Percentiles rank a stretch among this genome's conserved stretches.
Evolutionary conservation across 495 filamentous ascomycete species (phyloP).

Genomic region (Xylona heveae): DNA sequence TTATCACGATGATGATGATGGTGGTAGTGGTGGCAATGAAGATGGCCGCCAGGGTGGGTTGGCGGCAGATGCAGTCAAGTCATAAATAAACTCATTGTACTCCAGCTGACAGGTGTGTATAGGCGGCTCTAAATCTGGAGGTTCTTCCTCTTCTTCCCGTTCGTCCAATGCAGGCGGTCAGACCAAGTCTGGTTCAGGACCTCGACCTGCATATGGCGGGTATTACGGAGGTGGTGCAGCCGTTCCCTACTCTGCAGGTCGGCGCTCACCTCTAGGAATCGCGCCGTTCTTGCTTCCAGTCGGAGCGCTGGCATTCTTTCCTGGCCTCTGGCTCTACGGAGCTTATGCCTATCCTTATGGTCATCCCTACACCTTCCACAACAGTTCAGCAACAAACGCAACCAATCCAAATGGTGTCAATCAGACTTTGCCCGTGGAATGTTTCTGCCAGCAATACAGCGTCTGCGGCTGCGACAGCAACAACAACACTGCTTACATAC

Average conservation of each 20-base stretch:
- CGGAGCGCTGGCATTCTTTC: conserved; percentile 33
- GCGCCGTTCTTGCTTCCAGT: conserved; percentile 33
- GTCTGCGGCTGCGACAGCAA: conserved; percentile 77
- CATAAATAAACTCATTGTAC: too few species aligned
- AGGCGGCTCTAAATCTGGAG: too few species aligned
- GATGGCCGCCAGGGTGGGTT: too few species aligned
- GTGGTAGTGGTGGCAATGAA: too few species aligned
- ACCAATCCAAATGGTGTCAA: conserved; percentile 26
- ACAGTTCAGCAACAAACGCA: conserved; percentile 16
- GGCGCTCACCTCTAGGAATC: conserved; percentile 30
- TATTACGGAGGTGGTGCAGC: conserved; percentile 65
- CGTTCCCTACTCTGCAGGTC: conserved; percentile 45
- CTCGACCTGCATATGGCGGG: conserved; percentile 35
- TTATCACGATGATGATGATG: too few species aligned
- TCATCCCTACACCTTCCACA: conserved; percentile 39
- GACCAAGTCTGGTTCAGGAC: conserved; percentile 43
- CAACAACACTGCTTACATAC: conserved; percentile 30
- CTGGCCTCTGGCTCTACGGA: conserved; percentile 39
- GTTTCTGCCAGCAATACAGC: conserved; percentile 46
- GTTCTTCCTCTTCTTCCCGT: too few species aligned
- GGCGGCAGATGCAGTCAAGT: too few species aligned
- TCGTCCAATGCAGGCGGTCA: conserved; percentile 36
- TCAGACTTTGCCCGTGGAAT: conserved; percentile 48
- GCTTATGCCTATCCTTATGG: conserved; percentile 38
- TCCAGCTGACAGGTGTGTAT: too few species aligned